Base-by-base conservation (phyloP, 2,329 filamentous ascomycete species). In the Cytospora schulzeri region DNA sequence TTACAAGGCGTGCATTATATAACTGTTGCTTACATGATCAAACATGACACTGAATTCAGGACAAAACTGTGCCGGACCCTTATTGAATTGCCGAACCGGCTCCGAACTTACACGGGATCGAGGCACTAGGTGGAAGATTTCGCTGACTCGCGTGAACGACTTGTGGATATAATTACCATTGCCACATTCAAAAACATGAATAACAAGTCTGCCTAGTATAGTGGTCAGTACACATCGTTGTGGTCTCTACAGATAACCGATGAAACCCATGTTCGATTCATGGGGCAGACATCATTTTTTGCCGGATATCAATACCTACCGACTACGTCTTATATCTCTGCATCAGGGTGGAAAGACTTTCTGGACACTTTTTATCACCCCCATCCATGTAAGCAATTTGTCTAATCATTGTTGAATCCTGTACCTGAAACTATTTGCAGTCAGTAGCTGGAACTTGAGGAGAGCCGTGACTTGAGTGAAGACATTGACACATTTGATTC, bases 201-300 rank as follows among this genome's bases (percentile, higher is more conserved):
- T 48, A 24, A 22, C 17, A 11, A 48, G 45, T 48, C 45, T 48
- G 45, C 45, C 45, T 48, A 48, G 45, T 48, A 48, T 48, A 48
- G 45, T 48, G 45, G 45, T 48, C 12, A 48, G 45, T 48, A 48
- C 45, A 48, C 45, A 11, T 48, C 45, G 45, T 48, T 48, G 45
- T 48, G 45, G 45, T 33, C 31, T 11, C 12, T 33, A 33, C 31
- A 8, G 6, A 33, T 33, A 33, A 33, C 45, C 45, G 45, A 48
- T 11, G 45, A 48, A 48, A 48, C 45, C 45, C 45, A 48, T 48
- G 45, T 48, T 48, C 45, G 45, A 48, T 48, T 48, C 45, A 48
- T 48, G 45, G 45, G 45, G 45, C 45, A 48, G 45, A 48, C 45
- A 48, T 8, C n/a, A 22, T 14, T 48, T 48, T 48, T 48, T 24